A percentile compares a stretch with the other conserved stretches of the same genome.
phyloP scores from a whole-genome alignment of 257 asterid species.

The Capsicum pubescens region DNA sequence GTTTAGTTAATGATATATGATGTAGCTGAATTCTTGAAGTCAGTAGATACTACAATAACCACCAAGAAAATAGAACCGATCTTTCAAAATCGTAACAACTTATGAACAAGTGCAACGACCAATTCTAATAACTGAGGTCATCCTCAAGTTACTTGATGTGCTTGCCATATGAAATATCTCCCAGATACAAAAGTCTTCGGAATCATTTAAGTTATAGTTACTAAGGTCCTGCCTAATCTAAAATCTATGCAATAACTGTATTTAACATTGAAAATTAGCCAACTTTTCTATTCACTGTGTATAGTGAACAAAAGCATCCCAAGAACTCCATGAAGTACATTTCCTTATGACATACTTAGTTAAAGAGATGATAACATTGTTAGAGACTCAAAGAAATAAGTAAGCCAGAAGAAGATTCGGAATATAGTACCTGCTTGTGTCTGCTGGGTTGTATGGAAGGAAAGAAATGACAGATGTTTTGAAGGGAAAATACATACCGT shows the following conservation, averaged over 20 bases:
- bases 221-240: neutral
- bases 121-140: neutral
- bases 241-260: neutral
- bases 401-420: neutral
- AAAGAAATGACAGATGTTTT: neutral
- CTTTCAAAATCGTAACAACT: neutral
- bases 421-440: neutral
- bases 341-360: neutral
- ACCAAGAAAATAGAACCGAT: constrained; percentile 4
- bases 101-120: neutral
- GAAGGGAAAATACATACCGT: neutral
- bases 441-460: neutral
- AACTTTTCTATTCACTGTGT: neutral
- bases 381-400: neutral
- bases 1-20: neutral
- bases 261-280: neutral
- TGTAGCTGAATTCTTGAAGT: neutral
- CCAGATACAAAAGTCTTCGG: neutral
- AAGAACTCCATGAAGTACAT: neutral
- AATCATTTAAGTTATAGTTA: neutral
- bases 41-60: constrained; percentile 9
- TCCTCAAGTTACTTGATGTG: neutral
- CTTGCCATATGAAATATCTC: neutral
- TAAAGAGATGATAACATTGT: neutral
- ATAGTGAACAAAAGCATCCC: neutral